A percentile compares a stretch with the other conserved stretches of the same genome.
Conservation (phyloP, 1,139 yeast genomes). For the Debaryomyces coudertii region DNA sequence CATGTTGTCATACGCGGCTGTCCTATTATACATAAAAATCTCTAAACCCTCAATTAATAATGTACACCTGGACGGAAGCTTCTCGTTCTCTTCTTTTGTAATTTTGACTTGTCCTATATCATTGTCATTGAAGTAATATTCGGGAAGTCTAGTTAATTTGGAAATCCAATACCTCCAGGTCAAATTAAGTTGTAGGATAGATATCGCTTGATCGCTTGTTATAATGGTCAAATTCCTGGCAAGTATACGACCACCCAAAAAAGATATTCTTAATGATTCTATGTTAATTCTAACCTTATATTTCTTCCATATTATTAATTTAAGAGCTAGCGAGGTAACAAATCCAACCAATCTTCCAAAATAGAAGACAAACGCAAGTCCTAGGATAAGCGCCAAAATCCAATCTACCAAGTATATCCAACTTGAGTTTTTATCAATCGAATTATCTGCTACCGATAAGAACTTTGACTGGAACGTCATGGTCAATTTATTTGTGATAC, state of each 20-base stretch:
- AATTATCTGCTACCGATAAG: constrained; percentile 22
- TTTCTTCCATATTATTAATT: constrained; percentile 65
- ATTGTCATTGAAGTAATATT: constrained; percentile 30
- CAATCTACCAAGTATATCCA: constrained; percentile 89
- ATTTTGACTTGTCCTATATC: constrained; percentile 24
- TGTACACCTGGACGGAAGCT: constrained; percentile 61
- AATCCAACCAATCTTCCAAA: constrained; percentile 76
- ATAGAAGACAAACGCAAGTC: constrained; percentile 70
- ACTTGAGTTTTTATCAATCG: constrained; percentile 48
- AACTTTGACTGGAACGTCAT: constrained; percentile 33
- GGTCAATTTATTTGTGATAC: not conserved
- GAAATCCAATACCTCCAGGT: constrained; percentile 93
- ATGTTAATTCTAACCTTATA: constrained; percentile 60
- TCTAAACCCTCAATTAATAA: constrained; percentile 77
- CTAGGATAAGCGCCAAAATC: constrained; percentile 66
- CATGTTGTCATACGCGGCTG: constrained; percentile 73
- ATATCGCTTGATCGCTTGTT: constrained; percentile 69
- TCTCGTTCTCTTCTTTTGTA: constrained; percentile 36
- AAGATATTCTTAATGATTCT: constrained; percentile 73
- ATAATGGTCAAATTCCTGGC: constrained; percentile 74
- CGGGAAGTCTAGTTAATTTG: constrained; percentile 51
- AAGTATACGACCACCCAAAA: constrained; percentile 80
- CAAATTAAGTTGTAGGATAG: constrained; percentile 68
- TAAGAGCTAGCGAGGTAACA: constrained; percentile 52
- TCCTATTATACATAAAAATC: constrained; percentile 76